Base-by-base conservation (phyloP, 192 early-diverging fungal species). In the Entomortierella chlamydospora region DNA sequence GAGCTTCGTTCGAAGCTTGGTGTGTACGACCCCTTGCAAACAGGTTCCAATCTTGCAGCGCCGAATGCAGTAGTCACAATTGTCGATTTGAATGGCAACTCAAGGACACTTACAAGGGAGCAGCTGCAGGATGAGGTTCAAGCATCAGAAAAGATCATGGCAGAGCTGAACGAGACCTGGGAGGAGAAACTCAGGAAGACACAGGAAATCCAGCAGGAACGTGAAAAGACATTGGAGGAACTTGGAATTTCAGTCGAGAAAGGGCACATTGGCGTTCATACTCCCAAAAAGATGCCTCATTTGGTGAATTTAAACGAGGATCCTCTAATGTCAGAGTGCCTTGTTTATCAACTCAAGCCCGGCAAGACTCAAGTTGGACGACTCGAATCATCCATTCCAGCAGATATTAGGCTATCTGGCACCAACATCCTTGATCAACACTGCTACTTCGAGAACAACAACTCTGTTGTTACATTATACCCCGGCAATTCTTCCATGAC, bases 221-320 rank as follows among this genome's bases (percentile, higher is more conserved):
- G 93, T 7, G 93, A 94, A 81, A 83, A 83, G 22, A 89, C 90
- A 1, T 77, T 97, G 50, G 87, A 92, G 34, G 93, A 95, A 23
- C 84, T 95, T 52, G 96, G 94, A 20, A 94, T 95, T 51, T 73
- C 85, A 7, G 81, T 95, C 2, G 93, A 92, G 31, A 87, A 92
- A 45, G 86, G 89, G 55, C 72, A 86, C 28, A 86, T 94, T 28
- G 95, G 94, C 8, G 83, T 96, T 2, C 88, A 89, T 61, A 90
- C 91, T 6, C 94, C 96, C 1, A 90, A 91, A 57, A 90, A 91
- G 54, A 86, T 90, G 33, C 94, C 96, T 29, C 94, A 97, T 82
- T 81, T 97, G 52, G 89, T 97, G 52, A 97, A 96, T 72, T 86
- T 95, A 23, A 95, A 93, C 72, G 95, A 96, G 67, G 93, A 97